Percentiles rank a stretch among this genome's conserved stretches.
Conservation (phyloP, 2,329 filamentous ascomycete genomes). For the Penicillium griseofulvum region DNA sequence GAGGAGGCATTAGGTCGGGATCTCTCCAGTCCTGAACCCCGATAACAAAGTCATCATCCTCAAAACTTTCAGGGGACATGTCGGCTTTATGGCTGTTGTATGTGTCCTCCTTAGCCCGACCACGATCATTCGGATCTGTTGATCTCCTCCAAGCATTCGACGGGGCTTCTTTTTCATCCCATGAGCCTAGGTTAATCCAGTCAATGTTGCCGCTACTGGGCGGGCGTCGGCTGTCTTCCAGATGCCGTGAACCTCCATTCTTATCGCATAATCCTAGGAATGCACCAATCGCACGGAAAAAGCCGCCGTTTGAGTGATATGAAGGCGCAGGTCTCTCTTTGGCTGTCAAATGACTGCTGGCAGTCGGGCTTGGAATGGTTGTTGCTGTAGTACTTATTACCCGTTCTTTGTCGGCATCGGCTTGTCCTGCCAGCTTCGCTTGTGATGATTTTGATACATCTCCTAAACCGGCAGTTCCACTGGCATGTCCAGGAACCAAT, state of each 20-base stretch:
- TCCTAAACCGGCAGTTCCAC: constrained; percentile 60
- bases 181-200: constrained; percentile 69
- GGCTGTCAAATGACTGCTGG: constrained; percentile 23
- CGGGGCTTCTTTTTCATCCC: constrained; percentile 51
- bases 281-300: constrained; percentile 48
- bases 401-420: constrained; percentile 21
- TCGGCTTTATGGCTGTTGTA: constrained; percentile 22
- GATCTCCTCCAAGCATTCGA: constrained; percentile 19
- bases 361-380: constrained; percentile 33
- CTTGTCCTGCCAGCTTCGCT: constrained; percentile 26
- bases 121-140: constrained; percentile 30
- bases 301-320: constrained; percentile 26
- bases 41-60: constrained; percentile 68
- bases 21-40: constrained; percentile 87
- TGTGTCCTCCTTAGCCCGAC: constrained; percentile 12
- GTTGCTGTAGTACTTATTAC: constrained; percentile 28
- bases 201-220: constrained; percentile 72
- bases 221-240: constrained; percentile 59
- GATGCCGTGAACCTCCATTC: constrained; percentile 19
- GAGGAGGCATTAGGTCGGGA: constrained; percentile 63
- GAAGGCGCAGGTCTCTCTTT: constrained; percentile 16
- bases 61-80: constrained; percentile 27
- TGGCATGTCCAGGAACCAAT: constrained; percentile 69
- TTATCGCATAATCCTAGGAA: constrained; percentile 43
- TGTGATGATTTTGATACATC: constrained; percentile 57